Evolutionary conservation across 495 filamentous ascomycete genomes (phyloP), one percentile per base, ranked within the genome.

Genomic region (Peziza echinospora): DNA sequence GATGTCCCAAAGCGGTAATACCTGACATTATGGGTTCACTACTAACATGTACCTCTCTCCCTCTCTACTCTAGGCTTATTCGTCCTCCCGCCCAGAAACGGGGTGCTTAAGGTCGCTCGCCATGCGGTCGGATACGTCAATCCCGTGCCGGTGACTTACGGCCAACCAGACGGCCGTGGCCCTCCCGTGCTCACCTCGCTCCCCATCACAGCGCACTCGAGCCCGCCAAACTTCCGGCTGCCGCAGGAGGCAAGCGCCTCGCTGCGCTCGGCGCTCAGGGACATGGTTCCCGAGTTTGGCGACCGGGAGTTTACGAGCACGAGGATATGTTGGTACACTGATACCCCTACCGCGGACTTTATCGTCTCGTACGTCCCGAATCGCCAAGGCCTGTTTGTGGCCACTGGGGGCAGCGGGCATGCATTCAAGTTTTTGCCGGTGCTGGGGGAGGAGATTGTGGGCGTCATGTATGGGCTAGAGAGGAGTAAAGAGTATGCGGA

Each of bases 371-470:
- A 80, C 50, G 81, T 89, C 50, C 84, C 84, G 0, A 55, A 61
- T 7, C 72, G 73, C 57, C 53, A 67, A 21, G 70, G 72, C 10
- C 63, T 93, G 17, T 85, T 93, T 60, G 56, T 94, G 11, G 79
- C 82, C 1, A 87, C 81, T 0, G 85, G 85, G 11, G 85, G 81
- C 11, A 82, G 77, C 54, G 85, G 85, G 2, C 86, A 94, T 60
- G 85, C 60, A 3, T 93, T 79, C 65, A 93, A 93, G 59, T 93
- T 93, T 60, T 62, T 92, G 60, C 85, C 85, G 2, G 76, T 92
- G 13, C 61, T 93, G 10, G 85, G 86, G 11, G 79, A 82, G 45
- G 76, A 76, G 57, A 69, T 92, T 39, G 76, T 77, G 10, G 76
- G 83, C 53, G 71, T 73, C 23, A 57, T 92, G 30, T 17, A 13